Base-by-base conservation (phyloP, 176 grass and related monocot species). In the Oryza australiensis region DNA sequence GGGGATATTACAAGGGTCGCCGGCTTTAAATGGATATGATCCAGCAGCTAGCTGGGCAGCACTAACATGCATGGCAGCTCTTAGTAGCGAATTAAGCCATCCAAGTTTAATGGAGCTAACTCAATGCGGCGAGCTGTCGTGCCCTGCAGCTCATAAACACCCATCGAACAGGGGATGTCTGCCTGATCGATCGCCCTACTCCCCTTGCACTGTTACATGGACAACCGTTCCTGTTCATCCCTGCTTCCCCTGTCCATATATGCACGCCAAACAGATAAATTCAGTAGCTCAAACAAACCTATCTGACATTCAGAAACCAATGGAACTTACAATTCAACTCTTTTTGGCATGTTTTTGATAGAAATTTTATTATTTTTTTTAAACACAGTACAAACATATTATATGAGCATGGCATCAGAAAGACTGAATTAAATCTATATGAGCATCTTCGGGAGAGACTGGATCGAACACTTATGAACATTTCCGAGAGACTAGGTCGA, bases 61-160 rank as follows among this genome's bases (percentile, higher is more conserved):
- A 60, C 55, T 60, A 24, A n/a, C 9, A 60, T 23, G n/a, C 35
- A 37, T 37, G 35, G 49, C 18, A 53, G 53, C 55, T 60, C 22
- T 60, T 60, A 24, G 22, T 60, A 23, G 55, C 55, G 55, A 60
- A 55, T 55, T 55, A 55, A 60, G 55, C 55, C 55, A 60, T 60
- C 18, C 55, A 60, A 60, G 55, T 23, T 60, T 60, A 60, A 60
- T 60, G 55, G n/a, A 60, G 55, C 55, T 60, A 60, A 60, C 55
- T 60, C 55, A 60, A 46, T 60, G 55, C 55, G 20, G 20, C 55
- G 55, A 60, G 55, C 55, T 60, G 55, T 60, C 55, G 55, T 60
- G 55, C 55, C 55, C 55, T 60, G 55, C 55, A 60, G 55, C 55
- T 60, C 55, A 60, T 60, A 60, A 60, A 60, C 55, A 60, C 55